Base-by-base conservation (phyloP, 2,329 filamentous ascomycete genomes). In the Stagonosporopsis vannaccii region DNA sequence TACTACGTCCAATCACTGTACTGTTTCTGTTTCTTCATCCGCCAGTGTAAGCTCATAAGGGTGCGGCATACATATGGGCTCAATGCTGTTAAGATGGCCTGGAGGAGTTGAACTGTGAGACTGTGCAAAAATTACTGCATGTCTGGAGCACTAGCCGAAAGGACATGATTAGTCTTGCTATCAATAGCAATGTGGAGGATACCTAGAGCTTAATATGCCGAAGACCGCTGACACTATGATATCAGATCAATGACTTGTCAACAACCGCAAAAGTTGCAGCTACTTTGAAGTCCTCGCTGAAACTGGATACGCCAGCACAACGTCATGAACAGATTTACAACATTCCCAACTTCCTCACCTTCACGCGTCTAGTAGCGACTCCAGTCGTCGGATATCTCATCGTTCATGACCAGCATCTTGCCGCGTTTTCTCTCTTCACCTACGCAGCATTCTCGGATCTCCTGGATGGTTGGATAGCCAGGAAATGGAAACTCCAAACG, bases 391-490 rank as follows among this genome's bases (percentile, higher is more conserved):
- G 94, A 52, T 98, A 97, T 74, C 86, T 95, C 20, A 88, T 99
- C 55, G 82, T 98, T 2, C 85, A 96, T 65, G 89, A 95, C 72
- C 84, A 92, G 39, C 89, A 96, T 73, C 82, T 85, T 28, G 87
- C 87, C 78, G 92, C 95, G 0, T 81, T 97, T 7, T 87, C 87
- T 2, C 82, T 99, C n/a, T 96, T 99, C 74, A 88, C 88, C 45
- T 97, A 97, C 73, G 94, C 95, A 3, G 92, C 92, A 42, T 81
- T 97, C 66, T 97, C 94, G 0, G 95, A 99, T 73, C 82, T 97
- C 6, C 84, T 98, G 2, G 95, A 99, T 74, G 95, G 95, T 54
- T 98, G 89, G 84, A 95, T 99, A 68, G 95, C 95, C 23, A 86
- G 95, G 36, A 85, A 84, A 58, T 98, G 90, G 87, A 89, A 94